Base-by-base conservation (phyloP, 495 filamentous ascomycete genomes). In the Aspergillus carlsbadensis region DNA sequence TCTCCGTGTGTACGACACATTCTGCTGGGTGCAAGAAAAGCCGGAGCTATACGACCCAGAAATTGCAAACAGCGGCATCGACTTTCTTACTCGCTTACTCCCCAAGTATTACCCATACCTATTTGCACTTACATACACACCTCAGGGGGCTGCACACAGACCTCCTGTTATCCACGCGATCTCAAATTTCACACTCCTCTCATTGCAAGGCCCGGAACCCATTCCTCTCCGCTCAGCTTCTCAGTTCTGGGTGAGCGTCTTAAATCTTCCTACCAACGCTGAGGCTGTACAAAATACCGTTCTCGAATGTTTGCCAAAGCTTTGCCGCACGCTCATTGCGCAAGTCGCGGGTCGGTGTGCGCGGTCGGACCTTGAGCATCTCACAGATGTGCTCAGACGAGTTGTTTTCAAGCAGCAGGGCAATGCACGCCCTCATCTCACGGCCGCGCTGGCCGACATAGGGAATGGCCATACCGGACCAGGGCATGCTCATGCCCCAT, bases 151-250 rank as follows among this genome's bases (percentile, higher is more conserved):
- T n/a, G 40, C 33, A 7, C 58, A 61, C 14, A 52, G 61, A 6
- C 63, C 68, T 5, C 67, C 69, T 0, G 72, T 82, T 17, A 74
- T 90, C 17, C 83, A 86, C 57, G 81, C 81, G 54, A 77, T 94
- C n/a, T 84, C 96, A 64, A 71, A 87, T 26, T 96, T 96, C 66
- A 82, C 84, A 1, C 79, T 96, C 35, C 77, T 86, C 57, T 83
- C 89, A 34, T 71, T 98, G 17, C 75, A 81, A 35, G 86, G 85
- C 8, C 81, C 79, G 3, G 92, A 97, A 34, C 82, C 88, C 0
- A 77, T 97, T 31, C 89, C 91, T 1, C 93, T 96, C 67, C 82
- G 81, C 35, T 84, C 90, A 5, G 87, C 92, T 0, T 83, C 85
- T 24, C 79, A 85, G 22, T 93, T 97, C 61, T 97, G 92, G 92